Base-by-base conservation (phyloP, 1,139 yeast genomes). In the Scheffersomyces segobiensis region DNA sequence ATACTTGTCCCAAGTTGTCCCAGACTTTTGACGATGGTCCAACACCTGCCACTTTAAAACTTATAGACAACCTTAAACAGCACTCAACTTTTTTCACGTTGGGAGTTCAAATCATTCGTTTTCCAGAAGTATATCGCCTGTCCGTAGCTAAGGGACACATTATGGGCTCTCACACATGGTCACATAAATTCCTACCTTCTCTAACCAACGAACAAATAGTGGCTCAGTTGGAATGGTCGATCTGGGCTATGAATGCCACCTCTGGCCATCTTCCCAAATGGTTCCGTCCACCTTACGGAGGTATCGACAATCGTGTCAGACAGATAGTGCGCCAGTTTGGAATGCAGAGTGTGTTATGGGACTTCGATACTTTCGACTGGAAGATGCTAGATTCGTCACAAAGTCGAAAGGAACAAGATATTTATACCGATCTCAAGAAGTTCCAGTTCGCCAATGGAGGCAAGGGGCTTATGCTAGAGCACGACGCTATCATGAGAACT, bases 11-110 rank as follows among this genome's bases (percentile, higher is more conserved):
- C 1, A 77, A 76, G 59, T 74, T 93, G 53, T 86, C 93, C 0
- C 98, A 93, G 73, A 89, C 97, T 0, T 93, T 93, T 74, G 99
- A 93, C 71, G 98, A 95, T 71, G 98, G 99, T 0, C 99, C 99
- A 0, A 84, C 95, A 0, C 86, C 86, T 0, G 82, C 85, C 22
- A 93, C 98, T 0, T 74, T 83, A 3, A 80, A 80, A 59, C 77
- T 93, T 52, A 70, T 93, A 32, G 76, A 80, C 7, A 76, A 79
- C 42, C 73, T 93, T 60, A 72, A 78, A 6, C 79, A 77, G 58
- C 65, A 74, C 0, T 76, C 92, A 0, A 93, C 97, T 0, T 93
- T 93, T 67, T 93, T 93, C 77, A 88, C 93, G 1, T 81, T 93
- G 60, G 98, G 98, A 0, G 78, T 88, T 56, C 91, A 93, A 66